phyloP scores from a whole-genome alignment of 805 yeast species.

The Cyberlindnera euphorbiae region DNA sequence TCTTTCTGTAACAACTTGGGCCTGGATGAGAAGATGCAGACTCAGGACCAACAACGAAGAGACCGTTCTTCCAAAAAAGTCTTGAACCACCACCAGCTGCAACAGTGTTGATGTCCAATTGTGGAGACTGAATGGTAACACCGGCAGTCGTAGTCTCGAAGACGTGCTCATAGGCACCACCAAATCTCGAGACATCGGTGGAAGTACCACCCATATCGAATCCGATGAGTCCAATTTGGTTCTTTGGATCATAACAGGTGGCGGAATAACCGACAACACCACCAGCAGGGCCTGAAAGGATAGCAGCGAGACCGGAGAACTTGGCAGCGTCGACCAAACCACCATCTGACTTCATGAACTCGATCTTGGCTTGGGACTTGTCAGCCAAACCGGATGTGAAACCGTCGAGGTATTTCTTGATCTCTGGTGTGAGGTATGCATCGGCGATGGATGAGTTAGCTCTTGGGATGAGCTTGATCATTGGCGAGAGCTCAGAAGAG shows the following conservation, averaged over 20 bases:
- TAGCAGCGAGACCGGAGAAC: slow-evolving; percentile 85
- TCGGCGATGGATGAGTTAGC: slow-evolving; percentile 78
- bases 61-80: slow-evolving; percentile 30
- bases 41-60: slow-evolving; percentile 43
- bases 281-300: slow-evolving; percentile 95
- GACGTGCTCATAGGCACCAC: slow-evolving; percentile 26
- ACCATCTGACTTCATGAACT: slow-evolving; percentile 96
- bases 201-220: slow-evolving; percentile 55
- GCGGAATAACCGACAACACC: slow-evolving; percentile 92
- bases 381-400: slow-evolving; percentile 60
- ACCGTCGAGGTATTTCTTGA: slow-evolving; percentile 55
- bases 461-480: slow-evolving; percentile 72
- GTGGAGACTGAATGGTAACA: slow-evolving; percentile 36
- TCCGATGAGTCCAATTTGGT: slow-evolving; percentile 62
- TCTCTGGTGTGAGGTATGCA: slow-evolving; percentile 79
- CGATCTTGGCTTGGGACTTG: slow-evolving; percentile 41
- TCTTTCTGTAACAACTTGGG: slow-evolving; percentile 44
- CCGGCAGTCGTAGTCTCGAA: slow-evolving; percentile 36
- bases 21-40: slow-evolving; percentile 46
- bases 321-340: slow-evolving; percentile 81
- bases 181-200: slow-evolving; percentile 35
- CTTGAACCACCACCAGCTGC: slow-evolving; percentile 37
- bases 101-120: slow-evolving; percentile 34
- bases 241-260: slow-evolving; percentile 63
- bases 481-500: slow-evolving; percentile 66